A percentile compares a stretch with the other conserved stretches of the same genome.
Evolutionary conservation across 2,329 filamentous ascomycete genomes (phyloP).

Genomic region (Conoideocrella luteorostrata): DNA sequence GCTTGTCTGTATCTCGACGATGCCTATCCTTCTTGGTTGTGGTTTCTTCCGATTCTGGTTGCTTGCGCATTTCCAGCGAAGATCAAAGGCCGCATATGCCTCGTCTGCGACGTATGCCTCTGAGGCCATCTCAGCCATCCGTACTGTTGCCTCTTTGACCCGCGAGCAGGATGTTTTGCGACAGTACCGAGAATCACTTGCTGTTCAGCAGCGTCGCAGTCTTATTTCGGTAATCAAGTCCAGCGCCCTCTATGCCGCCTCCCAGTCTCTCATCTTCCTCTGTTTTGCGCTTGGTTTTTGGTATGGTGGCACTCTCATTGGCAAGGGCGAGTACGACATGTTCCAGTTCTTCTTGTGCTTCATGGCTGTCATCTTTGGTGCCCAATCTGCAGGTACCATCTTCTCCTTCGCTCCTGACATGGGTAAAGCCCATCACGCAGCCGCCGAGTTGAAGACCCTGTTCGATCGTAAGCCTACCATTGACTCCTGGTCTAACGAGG

Average conservation of each 20-base stretch:
- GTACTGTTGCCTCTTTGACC: conserved; percentile 86
- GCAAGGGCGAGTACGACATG: conserved; percentile 61
- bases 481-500: conserved; percentile 71
- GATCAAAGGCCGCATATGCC: conserved; percentile 74
- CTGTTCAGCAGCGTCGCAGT: conserved; percentile 58
- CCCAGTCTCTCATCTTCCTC: conserved; percentile 77
- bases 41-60: conserved; percentile 88
- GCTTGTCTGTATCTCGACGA: conserved; percentile 71
- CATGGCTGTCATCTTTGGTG: conserved; percentile 79
- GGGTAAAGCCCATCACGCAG: conserved; percentile 85
- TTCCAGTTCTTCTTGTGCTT: conserved; percentile 94
- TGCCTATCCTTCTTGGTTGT: conserved; percentile 71
- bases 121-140: conserved; percentile 88
- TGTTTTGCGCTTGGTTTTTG: conserved; percentile 86
- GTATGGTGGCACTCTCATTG: conserved; percentile 78
- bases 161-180: conserved; percentile 74
- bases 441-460: conserved; percentile 70
- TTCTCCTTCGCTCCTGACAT: conserved; percentile 90
- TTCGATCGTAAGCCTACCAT: conserved; percentile 79
- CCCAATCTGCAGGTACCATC: conserved; percentile 82
- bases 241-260: conserved; percentile 72
- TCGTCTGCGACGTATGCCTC: conserved; percentile 81
- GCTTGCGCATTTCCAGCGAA: conserved; percentile 69
- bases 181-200: conserved; percentile 64
- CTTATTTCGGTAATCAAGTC: conserved; percentile 70